A percentile compares a stretch with the other conserved stretches of the same genome.
Conservation (phyloP, 2,329 filamentous ascomycete species). For the Penicillium sp. region DNA sequence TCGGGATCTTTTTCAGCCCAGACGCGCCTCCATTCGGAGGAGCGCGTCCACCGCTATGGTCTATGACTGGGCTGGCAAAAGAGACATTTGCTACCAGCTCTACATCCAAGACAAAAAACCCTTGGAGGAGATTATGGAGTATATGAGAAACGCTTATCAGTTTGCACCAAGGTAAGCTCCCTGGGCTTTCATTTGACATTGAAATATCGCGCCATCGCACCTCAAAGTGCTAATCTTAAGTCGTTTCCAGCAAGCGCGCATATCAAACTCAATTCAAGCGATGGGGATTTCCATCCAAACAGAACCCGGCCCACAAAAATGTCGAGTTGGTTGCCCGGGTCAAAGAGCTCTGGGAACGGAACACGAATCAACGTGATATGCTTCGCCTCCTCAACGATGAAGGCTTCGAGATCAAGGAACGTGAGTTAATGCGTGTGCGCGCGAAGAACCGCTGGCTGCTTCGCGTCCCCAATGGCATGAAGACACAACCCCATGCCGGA, state of each 20-base stretch:
- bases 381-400: slow-evolving; percentile 66
- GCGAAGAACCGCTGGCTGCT: slow-evolving; percentile 67
- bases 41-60: slow-evolving; percentile 40
- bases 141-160: slow-evolving; percentile 62
- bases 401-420: slow-evolving; percentile 69
- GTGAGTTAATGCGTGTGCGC: slow-evolving; percentile 68
- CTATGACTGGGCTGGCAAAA: slow-evolving; percentile 67
- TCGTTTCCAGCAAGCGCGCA: slow-evolving; percentile 60
- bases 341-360: slow-evolving; percentile 74
- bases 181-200: slow-evolving; percentile 1
- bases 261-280: slow-evolving; percentile 73
- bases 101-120: slow-evolving; percentile 74
- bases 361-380: slow-evolving; percentile 71
- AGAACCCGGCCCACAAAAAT: slow-evolving; percentile 70
- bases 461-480: slow-evolving; percentile 60
- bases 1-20: slow-evolving; percentile 13
- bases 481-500: slow-evolving; percentile 37
- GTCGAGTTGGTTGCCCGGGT: slow-evolving; percentile 64
- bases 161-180: slow-evolving; percentile 67
- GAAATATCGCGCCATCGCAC: neutral
- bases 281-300: slow-evolving; percentile 76
- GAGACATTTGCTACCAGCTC: slow-evolving; percentile 64
- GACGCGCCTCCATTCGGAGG: slow-evolving; percentile 29
- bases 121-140: slow-evolving; percentile 71
- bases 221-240: neutral